Percentiles rank a stretch among this genome's conserved stretches.
Evolutionary conservation across 2,329 filamentous ascomycete genomes (phyloP).

Genomic region (Cylindrodendrum hubeiense): DNA sequence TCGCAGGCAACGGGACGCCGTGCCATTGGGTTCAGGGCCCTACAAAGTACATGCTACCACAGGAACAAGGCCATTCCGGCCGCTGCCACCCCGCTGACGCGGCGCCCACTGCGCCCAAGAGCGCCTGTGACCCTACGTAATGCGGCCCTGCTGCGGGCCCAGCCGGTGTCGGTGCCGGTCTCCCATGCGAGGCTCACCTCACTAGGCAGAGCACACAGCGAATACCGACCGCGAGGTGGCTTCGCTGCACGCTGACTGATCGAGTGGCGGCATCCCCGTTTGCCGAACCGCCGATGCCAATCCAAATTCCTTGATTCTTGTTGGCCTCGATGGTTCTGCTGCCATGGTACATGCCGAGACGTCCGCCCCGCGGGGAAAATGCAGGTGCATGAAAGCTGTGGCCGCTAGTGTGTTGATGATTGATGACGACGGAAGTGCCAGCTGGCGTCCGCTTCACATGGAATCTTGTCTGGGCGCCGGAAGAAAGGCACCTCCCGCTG

Average conservation of each 20-base stretch:
- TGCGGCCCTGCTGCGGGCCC: background rate
- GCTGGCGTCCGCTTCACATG: slow-evolving; percentile 1
- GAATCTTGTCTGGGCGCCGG: background rate
- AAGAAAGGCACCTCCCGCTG: slow-evolving; percentile 12
- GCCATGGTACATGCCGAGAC: slow-evolving; percentile 8
- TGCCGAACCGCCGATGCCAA: slow-evolving; percentile 10
- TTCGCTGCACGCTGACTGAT: no score
- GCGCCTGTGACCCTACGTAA: background rate
- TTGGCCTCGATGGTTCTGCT: background rate
- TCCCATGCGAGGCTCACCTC: background rate
- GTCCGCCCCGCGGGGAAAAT: background rate
- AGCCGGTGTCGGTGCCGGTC: background rate
- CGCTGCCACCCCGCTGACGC: background rate
- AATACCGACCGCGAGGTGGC: background rate
- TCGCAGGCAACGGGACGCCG: background rate
- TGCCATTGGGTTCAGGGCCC: background rate
- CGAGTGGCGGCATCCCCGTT: background rate
- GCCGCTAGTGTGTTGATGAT: slow-evolving; percentile 9
- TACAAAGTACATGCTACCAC: background rate
- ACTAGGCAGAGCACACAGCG: background rate
- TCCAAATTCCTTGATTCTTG: slow-evolving; percentile 16
- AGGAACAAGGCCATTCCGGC: background rate
- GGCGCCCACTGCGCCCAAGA: background rate
- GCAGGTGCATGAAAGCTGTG: slow-evolving; percentile 2
- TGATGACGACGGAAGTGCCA: slow-evolving; percentile 14